Evolutionary conservation across 768 basidiomycete species (phyloP), one percentile per base, ranked within the genome.

Genomic region (Termitomyces sp.): DNA sequence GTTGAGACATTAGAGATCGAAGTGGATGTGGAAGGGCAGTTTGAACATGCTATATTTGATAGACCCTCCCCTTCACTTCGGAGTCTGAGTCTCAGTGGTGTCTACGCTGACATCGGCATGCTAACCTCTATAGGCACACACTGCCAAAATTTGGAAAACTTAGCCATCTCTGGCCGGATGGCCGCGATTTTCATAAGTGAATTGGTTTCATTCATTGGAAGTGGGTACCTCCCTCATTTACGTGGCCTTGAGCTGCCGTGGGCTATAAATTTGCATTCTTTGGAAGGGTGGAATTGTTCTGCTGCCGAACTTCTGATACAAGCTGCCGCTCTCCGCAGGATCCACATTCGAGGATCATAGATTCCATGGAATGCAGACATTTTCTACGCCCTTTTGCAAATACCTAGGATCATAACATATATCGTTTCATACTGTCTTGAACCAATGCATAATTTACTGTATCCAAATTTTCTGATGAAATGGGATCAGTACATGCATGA

Each of bases 1-100:
- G 67, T 85, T 20, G 70, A 75, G 56, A 71, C 66, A 30, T 67
- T 85, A 54, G 70, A 74, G 59, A 81, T 81, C 58, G 76, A 81
- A 56, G 76, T 76, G 12, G 65, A 68, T 47, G 65, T 63, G 46
- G 70, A 71, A 37, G 57, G 57, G 7, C 66, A 62, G 6, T 53
- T 63, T 1, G 66, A 66, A 48, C 57, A 63, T 20, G 61, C 70
- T 13, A 57, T 81, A 53, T 72, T 79, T 55, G 70, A 71, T 56
- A 64, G 67, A 41, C 69, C 68, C 22, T 53, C 66, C 15, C 59
- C 68, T 20, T 64, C 65, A 12, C 67, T 84, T 31, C 76, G 72
- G 22, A 69, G 68, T 20, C 67, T 85, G n/a, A 71, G 72, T 49
- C 64, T 84, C 20, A 68, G 68, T 12, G 80, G 80, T 7, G 67